Evolutionary conservation across 352 stramenopile species (phyloP).

Genomic region (Globisporangium parvum): DNA sequence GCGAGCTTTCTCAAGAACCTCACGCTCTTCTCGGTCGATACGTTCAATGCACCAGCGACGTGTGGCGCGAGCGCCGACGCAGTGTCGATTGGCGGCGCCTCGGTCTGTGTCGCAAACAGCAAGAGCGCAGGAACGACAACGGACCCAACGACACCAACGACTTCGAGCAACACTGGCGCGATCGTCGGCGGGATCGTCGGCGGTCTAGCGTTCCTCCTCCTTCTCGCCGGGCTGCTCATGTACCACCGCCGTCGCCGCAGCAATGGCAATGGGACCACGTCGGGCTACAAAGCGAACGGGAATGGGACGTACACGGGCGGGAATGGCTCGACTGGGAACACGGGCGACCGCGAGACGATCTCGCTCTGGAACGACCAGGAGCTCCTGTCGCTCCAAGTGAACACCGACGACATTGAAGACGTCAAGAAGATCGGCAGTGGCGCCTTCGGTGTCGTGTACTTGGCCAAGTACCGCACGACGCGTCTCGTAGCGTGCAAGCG

Average conservation of each 20-base stretch:
- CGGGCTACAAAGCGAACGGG: slow-evolving; percentile 4
- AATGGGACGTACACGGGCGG: slow-evolving; percentile 7
- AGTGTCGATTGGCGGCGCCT: slow-evolving; percentile 20
- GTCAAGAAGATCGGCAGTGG: slow-evolving; percentile 28
- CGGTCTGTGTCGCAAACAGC: slow-evolving; percentile 26
- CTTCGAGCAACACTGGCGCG: slow-evolving; percentile 19
- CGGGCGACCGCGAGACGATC: slow-evolving; percentile 3
- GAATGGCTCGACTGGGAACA: not conserved
- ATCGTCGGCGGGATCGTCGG: slow-evolving; percentile 38
- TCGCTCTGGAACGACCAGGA: slow-evolving; percentile 47
- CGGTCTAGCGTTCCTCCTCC: slow-evolving; percentile 24
- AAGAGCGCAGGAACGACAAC: slow-evolving; percentile 15
- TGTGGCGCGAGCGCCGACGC: slow-evolving; percentile 18
- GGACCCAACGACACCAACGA: slow-evolving; percentile 7
- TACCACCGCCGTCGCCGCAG: slow-evolving; percentile 19
- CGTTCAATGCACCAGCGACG: slow-evolving; percentile 18
- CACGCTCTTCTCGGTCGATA: slow-evolving; percentile 35
- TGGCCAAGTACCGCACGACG: slow-evolving; percentile 34
- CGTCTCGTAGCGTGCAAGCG: slow-evolving; percentile 41
- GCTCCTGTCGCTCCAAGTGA: slow-evolving; percentile 41
- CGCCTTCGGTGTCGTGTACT: slow-evolving; percentile 33
- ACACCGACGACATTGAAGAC: slow-evolving; percentile 42
- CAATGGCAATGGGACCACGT: slow-evolving; percentile 5
- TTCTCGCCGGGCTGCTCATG: slow-evolving; percentile 21
- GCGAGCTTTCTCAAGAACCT: slow-evolving; percentile 27